A percentile compares a stretch with the other conserved stretches of the same genome.
Evolutionary conservation across 2,329 filamentous ascomycete species (phyloP).

Genomic region (Aureobasidium sp.): DNA sequence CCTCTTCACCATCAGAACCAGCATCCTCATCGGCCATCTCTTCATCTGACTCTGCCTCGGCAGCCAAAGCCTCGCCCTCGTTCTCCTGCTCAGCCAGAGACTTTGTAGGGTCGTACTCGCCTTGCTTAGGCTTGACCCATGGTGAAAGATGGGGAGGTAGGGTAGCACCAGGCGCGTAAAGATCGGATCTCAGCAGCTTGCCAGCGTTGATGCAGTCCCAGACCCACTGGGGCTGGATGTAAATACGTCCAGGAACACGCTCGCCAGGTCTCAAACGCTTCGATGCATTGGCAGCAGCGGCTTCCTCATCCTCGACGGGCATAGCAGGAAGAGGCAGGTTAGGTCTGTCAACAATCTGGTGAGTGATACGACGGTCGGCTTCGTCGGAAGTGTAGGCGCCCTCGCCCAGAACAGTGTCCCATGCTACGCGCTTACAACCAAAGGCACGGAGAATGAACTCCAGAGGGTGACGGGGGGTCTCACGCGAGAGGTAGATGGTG

Average conservation of each 20-base stretch:
- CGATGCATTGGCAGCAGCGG: conserved; percentile 46
- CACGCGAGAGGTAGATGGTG: conserved; percentile 88
- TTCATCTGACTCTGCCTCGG: conserved; percentile 35
- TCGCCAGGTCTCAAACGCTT: conserved; percentile 51
- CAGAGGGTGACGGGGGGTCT: conserved; percentile 81
- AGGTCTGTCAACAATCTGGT: conserved; percentile 92
- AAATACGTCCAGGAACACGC: conserved; percentile 83
- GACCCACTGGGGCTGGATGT: conserved; percentile 96
- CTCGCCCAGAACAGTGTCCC: conserved; percentile 84
- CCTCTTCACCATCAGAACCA: conserved; percentile 33
- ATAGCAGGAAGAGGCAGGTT: conserved; percentile 49
- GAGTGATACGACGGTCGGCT: conserved; percentile 80
- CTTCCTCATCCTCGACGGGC: conserved; percentile 47
- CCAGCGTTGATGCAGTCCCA: conserved; percentile 96
- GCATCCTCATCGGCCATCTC: conserved; percentile 38
- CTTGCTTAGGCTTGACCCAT: conserved; percentile 81
- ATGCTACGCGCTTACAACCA: conserved; percentile 91
- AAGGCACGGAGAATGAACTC: conserved; percentile 93
- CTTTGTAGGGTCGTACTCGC: conserved; percentile 84
- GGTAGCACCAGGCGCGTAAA: conserved; percentile 83
- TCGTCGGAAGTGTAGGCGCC: conserved; percentile 90
- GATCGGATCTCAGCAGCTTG: conserved; percentile 75
- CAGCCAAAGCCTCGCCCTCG: conserved; percentile 69
- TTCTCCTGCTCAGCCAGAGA: conserved; percentile 81
- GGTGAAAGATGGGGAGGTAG: conserved; percentile 92